Conservation (phyloP, 1,284 basidiomycete species). For the Golubevia sp. region DNA sequence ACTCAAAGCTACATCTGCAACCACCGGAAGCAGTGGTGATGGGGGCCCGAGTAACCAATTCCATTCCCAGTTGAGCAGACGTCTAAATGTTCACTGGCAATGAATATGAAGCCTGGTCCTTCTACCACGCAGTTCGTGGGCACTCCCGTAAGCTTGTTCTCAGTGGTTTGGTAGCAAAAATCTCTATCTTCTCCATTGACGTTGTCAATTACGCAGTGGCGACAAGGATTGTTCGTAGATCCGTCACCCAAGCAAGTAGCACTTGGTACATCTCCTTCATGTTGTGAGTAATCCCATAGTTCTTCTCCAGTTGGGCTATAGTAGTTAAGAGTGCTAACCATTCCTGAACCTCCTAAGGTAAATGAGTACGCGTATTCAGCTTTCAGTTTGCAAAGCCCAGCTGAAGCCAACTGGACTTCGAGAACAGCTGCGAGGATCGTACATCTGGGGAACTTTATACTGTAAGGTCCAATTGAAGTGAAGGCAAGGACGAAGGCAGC, state of each 20-base stretch:
- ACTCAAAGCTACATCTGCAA: too few species aligned
- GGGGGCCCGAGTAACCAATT: background rate
- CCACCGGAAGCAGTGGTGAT: too few species aligned
- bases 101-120: background rate
- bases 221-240: background rate
- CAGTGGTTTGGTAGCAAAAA: background rate
- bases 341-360: background rate
- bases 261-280: background rate
- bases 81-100: background rate
- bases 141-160: background rate
- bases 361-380: background rate
- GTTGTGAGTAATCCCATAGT: background rate
- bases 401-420: background rate
- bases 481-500: too few species aligned
- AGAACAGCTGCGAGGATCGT: background rate
- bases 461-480: too few species aligned
- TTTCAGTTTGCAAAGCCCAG: background rate
- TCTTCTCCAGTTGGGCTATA: background rate
- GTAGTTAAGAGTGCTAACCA: background rate
- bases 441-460: too few species aligned
- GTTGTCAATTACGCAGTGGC: background rate
- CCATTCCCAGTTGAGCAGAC: background rate
- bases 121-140: background rate
- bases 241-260: background rate
- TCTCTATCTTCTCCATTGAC: background rate